Evolutionary conservation across 2,329 filamentous ascomycete genomes (phyloP).

Genomic region (Fusarium sp.): DNA sequence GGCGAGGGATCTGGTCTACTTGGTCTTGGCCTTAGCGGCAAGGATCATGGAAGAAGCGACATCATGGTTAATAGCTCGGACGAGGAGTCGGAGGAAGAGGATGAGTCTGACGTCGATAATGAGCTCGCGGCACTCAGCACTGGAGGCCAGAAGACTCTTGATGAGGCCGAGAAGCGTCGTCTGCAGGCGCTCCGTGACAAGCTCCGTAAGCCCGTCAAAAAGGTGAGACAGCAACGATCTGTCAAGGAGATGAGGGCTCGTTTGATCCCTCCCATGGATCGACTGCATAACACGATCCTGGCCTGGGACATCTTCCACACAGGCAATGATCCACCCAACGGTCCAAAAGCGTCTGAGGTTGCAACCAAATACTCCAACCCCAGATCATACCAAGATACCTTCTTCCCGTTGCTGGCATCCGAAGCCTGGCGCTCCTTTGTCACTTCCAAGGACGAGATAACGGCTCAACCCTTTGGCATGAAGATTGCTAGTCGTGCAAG

Average conservation of each 20-base stretch:
- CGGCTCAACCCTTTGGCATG: constrained; percentile 83
- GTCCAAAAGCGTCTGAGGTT: constrained; percentile 78
- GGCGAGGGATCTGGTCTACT: constrained; percentile 83
- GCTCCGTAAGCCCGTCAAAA: constrained; percentile 81
- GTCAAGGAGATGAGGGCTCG: constrained; percentile 95
- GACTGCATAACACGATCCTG: constrained; percentile 85
- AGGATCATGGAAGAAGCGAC: constrained; percentile 83
- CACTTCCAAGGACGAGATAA: constrained; percentile 87
- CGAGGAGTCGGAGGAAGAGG: constrained; percentile 77
- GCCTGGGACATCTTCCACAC: constrained; percentile 95
- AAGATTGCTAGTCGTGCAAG: constrained; percentile 88
- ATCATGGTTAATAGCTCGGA: constrained; percentile 92
- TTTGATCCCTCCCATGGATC: constrained; percentile 87
- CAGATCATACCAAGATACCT: constrained; percentile 84
- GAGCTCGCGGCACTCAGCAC: constrained; percentile 60
- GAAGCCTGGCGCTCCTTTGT: constrained; percentile 97
- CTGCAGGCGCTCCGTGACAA: constrained; percentile 63
- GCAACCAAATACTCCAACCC: constrained; percentile 82
- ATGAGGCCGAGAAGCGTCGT: constrained; percentile 59
- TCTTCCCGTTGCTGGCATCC: constrained; percentile 87
- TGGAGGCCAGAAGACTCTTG: constrained; percentile 59
- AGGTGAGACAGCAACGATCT: constrained; percentile 81
- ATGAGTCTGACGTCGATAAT: constrained; percentile 63
- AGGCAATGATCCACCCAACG: constrained; percentile 85
- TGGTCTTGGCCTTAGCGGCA: constrained; percentile 77